A percentile compares a stretch with the other conserved stretches of the same genome.
These are phyloP conservation scores for Decorospora gaudefroyi DNA, from an alignment of 2,329 filamentous ascomycete genomes.

Conservation along the genomic window DNA sequence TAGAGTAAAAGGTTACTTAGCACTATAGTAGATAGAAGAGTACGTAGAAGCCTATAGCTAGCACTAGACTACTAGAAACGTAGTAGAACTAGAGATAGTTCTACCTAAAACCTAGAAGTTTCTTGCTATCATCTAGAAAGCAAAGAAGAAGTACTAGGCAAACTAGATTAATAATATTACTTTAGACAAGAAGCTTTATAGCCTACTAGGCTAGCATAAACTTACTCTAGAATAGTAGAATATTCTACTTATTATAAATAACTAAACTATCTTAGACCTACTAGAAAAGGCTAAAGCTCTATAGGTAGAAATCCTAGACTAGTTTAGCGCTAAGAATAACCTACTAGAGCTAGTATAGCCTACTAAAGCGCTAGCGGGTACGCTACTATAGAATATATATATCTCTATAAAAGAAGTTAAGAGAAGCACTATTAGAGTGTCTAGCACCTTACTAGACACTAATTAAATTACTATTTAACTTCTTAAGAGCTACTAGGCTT, in stretches of 20 bases:
- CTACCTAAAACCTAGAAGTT: not conserved
- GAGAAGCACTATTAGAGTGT: not conserved
- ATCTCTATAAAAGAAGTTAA: slow-evolving; percentile 5
- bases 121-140: not conserved
- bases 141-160: slow-evolving; percentile 1
- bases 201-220: slow-evolving; percentile 6
- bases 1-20: not conserved
- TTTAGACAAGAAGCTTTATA: not conserved
- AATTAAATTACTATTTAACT: not conserved
- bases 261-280: not conserved
- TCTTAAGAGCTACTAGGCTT: slow-evolving; percentile 2
- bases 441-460: slow-evolving; percentile 1
- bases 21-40: not conserved
- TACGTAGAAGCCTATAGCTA: too few species aligned
- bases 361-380: not conserved
- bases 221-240: slow-evolving; percentile 1
- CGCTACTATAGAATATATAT: not conserved
- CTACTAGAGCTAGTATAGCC: not conserved
- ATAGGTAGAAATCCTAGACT: not conserved
- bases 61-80: too few species aligned
- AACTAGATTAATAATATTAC: not conserved
- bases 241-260: slow-evolving; percentile 2
- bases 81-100: not conserved
- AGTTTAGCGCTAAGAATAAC: slow-evolving; percentile 1
- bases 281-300: slow-evolving; percentile 8